Evolutionary conservation across 2,329 filamentous ascomycete species (phyloP), one percentile per base, ranked within the genome.

Genomic region (Talaromyces pinophilus): DNA sequence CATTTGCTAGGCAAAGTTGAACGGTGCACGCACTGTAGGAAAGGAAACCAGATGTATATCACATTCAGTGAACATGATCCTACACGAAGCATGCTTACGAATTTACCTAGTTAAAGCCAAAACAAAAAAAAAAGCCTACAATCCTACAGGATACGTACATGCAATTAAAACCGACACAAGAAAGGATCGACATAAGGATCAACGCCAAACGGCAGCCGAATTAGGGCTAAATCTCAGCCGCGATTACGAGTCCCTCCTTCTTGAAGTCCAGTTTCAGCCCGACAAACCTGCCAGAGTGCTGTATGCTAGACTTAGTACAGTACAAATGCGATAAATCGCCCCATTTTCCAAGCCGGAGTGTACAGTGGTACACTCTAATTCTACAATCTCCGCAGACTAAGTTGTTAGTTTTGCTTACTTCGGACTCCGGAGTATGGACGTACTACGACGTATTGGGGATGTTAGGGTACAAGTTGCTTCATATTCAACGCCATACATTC

Each of bases 201-300:
- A 57, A 22, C 5, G 2, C 1, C 54, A 38, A 38, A 38, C n/a
- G 33, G 11, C 33, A 57, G 30, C 5, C 30, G 3, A 8, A 38
- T 40, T 40, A 57, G 54, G 54, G 54, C 33, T 57, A 40, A 57
- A 57, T 54, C 54, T 35, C 59, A 48, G 59, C 59, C 42, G 42
- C 40, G 17, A n/a, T 42, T 61, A 61, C 25, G 59, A 61, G 25
- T 28, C 3, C 25, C 40, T 22, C 19, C 40, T 46, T 3, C n/a
- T 48, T 61, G 40, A 33, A 48, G 28, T 48, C 11, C 50, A 48
- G 59, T 25, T 48, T 50, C 59, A 61, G 59, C 28, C 59, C 42
- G 28, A 35, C 40, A 48, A 48, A 28, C 28, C 13, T 44, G n/a
- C 10, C 28, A 42, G 11, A 46, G 13, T 33, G 40, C 42, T 57